Percentiles rank a stretch among this genome's conserved stretches.
Conservation (phyloP, 1,139 yeast species). For the Casaregolazyma lundiana region DNA sequence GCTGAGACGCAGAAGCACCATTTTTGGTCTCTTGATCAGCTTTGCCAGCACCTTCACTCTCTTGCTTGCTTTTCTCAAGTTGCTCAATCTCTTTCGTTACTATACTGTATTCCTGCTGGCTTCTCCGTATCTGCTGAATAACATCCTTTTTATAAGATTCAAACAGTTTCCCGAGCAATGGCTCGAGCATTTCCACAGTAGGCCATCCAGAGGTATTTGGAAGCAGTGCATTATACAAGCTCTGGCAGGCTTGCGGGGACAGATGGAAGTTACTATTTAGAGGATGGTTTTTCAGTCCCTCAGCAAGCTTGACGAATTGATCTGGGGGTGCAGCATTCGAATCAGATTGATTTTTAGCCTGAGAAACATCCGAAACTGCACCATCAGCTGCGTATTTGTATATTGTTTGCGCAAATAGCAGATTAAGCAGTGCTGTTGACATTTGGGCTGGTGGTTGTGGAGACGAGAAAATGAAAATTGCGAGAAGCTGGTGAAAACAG, state of each 20-base stretch:
- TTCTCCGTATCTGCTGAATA: conserved; percentile 29
- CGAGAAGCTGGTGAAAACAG: background rate
- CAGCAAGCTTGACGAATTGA: conserved; percentile 23
- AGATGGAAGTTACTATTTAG: conserved; percentile 26
- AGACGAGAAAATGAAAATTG: conserved; percentile 21
- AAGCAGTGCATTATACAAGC: conserved; percentile 25
- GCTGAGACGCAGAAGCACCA: conserved; percentile 9
- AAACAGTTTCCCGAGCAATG: conserved; percentile 27
- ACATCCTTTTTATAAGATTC: conserved; percentile 30
- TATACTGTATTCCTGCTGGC: conserved; percentile 31
- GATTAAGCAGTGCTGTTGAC: conserved; percentile 30
- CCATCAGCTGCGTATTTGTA: conserved; percentile 29
- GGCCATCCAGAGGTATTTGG: conserved; percentile 25
- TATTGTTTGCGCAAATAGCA: conserved; percentile 32
- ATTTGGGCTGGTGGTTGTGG: conserved; percentile 12
- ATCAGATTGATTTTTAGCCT: background rate
- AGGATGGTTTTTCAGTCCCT: conserved; percentile 27
- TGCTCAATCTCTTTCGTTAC: conserved; percentile 32
- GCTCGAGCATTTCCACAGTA: conserved; percentile 26
- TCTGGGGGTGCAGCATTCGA: conserved; percentile 9
- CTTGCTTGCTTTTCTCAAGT: conserved; percentile 27
- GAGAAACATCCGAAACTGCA: background rate
- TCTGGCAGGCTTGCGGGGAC: conserved; percentile 28
- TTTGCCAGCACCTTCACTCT: conserved; percentile 17
- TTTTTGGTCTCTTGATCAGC: conserved; percentile 2